phyloP scores from a whole-genome alignment of 208 protist species.

The Trypanosoma grayi region DNA sequence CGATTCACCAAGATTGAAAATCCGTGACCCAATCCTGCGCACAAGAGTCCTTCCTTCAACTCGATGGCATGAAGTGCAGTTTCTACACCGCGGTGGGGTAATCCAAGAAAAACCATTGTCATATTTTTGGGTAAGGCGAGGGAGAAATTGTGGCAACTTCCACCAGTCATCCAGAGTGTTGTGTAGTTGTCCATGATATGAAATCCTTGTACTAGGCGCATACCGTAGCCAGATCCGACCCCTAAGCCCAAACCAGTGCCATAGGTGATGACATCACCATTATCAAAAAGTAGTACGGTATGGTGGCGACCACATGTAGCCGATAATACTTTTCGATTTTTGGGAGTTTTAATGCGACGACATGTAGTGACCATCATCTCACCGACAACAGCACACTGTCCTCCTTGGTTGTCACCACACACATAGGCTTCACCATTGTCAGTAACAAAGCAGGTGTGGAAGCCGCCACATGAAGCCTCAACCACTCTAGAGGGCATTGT shows the following conservation, averaged over 20 bases:
- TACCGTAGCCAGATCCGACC: constrained; percentile 58
- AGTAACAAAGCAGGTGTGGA: constrained; percentile 76
- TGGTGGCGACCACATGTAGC: constrained; percentile 68
- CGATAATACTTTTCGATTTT: constrained; percentile 43
- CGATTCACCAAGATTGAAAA: constrained; percentile 78
- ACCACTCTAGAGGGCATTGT: constrained; percentile 41
- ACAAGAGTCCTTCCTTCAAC: constrained; percentile 68
- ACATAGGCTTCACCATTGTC: constrained; percentile 48
- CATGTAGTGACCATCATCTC: constrained; percentile 41
- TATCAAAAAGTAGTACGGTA: constrained; percentile 60
- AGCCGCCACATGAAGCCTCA: constrained; percentile 74
- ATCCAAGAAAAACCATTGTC: constrained; percentile 59
- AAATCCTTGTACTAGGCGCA: constrained; percentile 61
- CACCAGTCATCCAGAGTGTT: constrained; percentile 44
- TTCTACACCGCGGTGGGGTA: constrained; percentile 57
- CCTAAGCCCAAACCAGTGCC: constrained; percentile 68
- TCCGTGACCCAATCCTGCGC: constrained; percentile 57
- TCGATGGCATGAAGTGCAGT: constrained; percentile 31
- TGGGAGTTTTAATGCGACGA: constrained; percentile 38
- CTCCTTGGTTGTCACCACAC: constrained; percentile 76
- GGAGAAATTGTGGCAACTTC: constrained; percentile 60
- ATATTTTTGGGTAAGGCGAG: constrained; percentile 60
- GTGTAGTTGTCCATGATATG: constrained; percentile 68
- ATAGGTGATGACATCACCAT: constrained; percentile 65
- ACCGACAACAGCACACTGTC: constrained; percentile 72